A percentile compares a stretch with the other conserved stretches of the same genome.
Conservation (phyloP, 805 yeast species). For the Candida berthetii region DNA sequence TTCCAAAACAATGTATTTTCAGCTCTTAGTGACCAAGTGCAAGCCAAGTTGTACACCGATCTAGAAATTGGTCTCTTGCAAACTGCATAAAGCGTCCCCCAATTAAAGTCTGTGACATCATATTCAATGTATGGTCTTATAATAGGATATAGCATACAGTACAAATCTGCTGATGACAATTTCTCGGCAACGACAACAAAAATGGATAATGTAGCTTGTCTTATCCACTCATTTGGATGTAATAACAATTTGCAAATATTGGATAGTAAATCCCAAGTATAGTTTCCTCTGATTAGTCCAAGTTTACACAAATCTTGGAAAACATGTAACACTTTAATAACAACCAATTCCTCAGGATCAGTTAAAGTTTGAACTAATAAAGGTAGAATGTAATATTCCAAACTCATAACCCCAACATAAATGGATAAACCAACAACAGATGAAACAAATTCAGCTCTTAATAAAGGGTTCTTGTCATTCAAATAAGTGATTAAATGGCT, state of each 20-base stretch:
- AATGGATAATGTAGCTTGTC: conserved; percentile 60
- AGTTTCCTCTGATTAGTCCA: conserved; percentile 46
- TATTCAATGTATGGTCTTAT: conserved; percentile 70
- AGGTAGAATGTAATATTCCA: conserved; percentile 88
- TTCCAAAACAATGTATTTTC: conserved; percentile 80
- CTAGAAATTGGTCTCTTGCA: conserved; percentile 63
- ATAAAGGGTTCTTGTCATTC: conserved; percentile 66
- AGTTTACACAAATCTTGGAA: conserved; percentile 49
- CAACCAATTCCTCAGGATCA: conserved; percentile 81
- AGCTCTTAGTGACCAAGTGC: conserved; percentile 67
- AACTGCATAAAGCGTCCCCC: conserved; percentile 62
- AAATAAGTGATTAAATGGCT: conserved; percentile 90
- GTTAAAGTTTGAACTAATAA: conserved; percentile 74
- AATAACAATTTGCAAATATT: conserved; percentile 51
- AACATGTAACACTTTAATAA: conserved; percentile 57
- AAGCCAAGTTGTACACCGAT: conserved; percentile 54
- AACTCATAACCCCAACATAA: conserved; percentile 71
- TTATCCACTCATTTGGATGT: conserved; percentile 85
- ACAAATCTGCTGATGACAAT: conserved; percentile 69
- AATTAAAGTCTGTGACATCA: conserved; percentile 63
- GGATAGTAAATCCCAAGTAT: conserved; percentile 48
- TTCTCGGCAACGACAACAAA: conserved; percentile 57
- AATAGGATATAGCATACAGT: conserved; percentile 79
- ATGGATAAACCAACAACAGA: conserved; percentile 71
- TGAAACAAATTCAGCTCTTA: conserved; percentile 66